Base-by-base conservation (phyloP, 805 yeast species). In the Tetrapisispora namnaoensis region DNA sequence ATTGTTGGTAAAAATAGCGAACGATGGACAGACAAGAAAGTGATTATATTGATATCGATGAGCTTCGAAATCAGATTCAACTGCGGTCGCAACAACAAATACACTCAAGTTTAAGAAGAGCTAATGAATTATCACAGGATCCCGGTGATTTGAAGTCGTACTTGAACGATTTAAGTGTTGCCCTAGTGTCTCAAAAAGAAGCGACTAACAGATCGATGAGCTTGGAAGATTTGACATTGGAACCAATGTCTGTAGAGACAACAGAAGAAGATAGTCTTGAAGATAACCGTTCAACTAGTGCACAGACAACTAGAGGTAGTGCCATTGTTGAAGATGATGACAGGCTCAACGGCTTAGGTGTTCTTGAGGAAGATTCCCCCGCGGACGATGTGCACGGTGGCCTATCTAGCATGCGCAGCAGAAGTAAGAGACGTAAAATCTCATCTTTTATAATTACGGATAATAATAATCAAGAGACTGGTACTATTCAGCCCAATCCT, bases 121-220 rank as follows among this genome's bases (percentile, higher is more conserved):
- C 36, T 17, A 20, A 20, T 22, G 39, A 42, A 7, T 18, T 44
- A 35, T 35, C 40, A 20, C 41, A 44, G 20, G 57, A 60, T 37
- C 51, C 55, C 1, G 35, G 11, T n/a, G 62, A 55, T 18, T 39
- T 57, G n/a, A 50, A 52, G 39, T 43, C 52, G 14, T 59, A 55
- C 43, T 40, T 61, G 27, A 51, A 50, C 24, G 65, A 61, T 44
- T 40, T 61, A 35, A 61, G 65, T 46, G 47, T 53, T 17, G 59
- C 56, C 20, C 42, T 60, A 37, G 57, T 48, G 10, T 50, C 58
- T 14, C 57, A 52, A 50, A 53, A 51, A 10, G 50, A 44, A 39
- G 37, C 24, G n/a, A 35, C 13, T 13, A 21, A 17, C 16, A 22
- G 35, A 4, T 37, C 43, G 28, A 45, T 27, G 28, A 45, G 36